These are phyloP conservation scores for Metarhizium album DNA, from an alignment of 2,329 filamentous ascomycete species.

Conservation along the genomic window DNA sequence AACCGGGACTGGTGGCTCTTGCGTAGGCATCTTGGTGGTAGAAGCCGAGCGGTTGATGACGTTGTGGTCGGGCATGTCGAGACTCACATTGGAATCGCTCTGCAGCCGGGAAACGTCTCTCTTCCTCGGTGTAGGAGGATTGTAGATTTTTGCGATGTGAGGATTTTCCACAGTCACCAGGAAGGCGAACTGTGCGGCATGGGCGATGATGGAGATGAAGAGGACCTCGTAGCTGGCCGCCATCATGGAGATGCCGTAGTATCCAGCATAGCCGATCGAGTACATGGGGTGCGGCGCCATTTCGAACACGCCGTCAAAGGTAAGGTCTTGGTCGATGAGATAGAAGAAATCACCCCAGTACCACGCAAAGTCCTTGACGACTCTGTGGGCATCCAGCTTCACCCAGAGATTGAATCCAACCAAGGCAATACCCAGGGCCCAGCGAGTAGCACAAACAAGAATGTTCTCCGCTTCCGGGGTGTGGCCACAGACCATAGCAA, in stretches of 20 bases:
- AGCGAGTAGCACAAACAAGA: conserved; percentile 61
- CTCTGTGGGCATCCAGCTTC: conserved; percentile 91
- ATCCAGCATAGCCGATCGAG: conserved; percentile 93
- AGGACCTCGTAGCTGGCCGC: conserved; percentile 95
- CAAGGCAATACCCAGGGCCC: conserved; percentile 65
- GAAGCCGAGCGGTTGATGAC: conserved; percentile 16
- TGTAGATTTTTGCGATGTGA: conserved; percentile 97
- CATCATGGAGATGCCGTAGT: conserved; percentile 97
- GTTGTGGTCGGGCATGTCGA: conserved; percentile 14
- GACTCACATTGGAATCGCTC: conserved; percentile 17
- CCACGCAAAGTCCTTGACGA: conserved; percentile 99
- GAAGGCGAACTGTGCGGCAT: conserved; percentile 90
- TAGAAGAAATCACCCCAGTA: conserved; percentile 99
- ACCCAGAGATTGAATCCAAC: conserved; percentile 97
- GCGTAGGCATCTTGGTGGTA: conserved; percentile 11
- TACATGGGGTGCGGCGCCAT: conserved; percentile 99
- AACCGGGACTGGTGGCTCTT: conserved; percentile 49
- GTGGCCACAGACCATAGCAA: conserved; percentile 78
- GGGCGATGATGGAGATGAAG: conserved; percentile 91
- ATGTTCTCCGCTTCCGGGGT: conserved; percentile 62
- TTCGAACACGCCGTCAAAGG: conserved; percentile 97
- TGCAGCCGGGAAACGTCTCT: conserved; percentile 27
- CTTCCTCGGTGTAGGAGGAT: conserved; percentile 69
- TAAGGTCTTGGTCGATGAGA: conserved; percentile 93
- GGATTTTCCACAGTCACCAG: conserved; percentile 87